Conservation (phyloP, 1,139 yeast genomes). For the Candida frijolesensis region DNA sequence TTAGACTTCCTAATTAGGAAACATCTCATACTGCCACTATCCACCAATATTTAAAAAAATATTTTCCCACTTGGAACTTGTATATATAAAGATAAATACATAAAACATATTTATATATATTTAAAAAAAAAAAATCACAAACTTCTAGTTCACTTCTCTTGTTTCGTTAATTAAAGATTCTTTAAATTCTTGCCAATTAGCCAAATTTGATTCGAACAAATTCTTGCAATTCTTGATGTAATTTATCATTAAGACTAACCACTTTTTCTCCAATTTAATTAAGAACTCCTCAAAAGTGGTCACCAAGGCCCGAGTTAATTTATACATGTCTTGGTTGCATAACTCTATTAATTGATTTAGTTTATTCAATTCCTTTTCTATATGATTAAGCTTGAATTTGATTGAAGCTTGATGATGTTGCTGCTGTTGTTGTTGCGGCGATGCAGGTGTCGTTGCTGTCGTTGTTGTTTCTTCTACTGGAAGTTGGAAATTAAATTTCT, state of each 20-base stretch:
- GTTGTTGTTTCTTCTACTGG: conserved; percentile 12
- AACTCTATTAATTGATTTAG: conserved; percentile 45
- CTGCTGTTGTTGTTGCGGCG: conserved; percentile 5
- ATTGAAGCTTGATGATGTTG: conserved; percentile 18
- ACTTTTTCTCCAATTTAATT: conserved; percentile 39
- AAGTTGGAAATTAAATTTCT: conserved; percentile 16
- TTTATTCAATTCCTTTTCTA: conserved; percentile 45
- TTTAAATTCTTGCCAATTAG: conserved; percentile 42
- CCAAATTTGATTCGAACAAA: conserved; percentile 39
- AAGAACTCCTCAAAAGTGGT: conserved; percentile 35
- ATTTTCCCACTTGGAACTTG: not conserved
- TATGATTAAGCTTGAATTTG: conserved; percentile 33
- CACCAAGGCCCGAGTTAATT: conserved; percentile 35
- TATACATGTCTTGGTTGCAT: conserved; percentile 38
- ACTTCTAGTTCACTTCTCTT: conserved; percentile 14
- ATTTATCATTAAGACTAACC: conserved; percentile 42
- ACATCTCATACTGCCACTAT: not conserved
- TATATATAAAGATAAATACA: not conserved
- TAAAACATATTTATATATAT: not conserved
- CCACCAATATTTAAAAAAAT: not conserved
- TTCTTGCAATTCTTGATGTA: conserved; percentile 41
- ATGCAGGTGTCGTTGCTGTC: conserved; percentile 1
- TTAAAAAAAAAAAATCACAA: not conserved
- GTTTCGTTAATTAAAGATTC: conserved; percentile 17
- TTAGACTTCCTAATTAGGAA: conserved; percentile 9